Percentiles rank a stretch among this genome's conserved stretches.
Evolutionary conservation across 345 rosid genomes (phyloP).

Genomic region (Aquilaria sinensis): DNA sequence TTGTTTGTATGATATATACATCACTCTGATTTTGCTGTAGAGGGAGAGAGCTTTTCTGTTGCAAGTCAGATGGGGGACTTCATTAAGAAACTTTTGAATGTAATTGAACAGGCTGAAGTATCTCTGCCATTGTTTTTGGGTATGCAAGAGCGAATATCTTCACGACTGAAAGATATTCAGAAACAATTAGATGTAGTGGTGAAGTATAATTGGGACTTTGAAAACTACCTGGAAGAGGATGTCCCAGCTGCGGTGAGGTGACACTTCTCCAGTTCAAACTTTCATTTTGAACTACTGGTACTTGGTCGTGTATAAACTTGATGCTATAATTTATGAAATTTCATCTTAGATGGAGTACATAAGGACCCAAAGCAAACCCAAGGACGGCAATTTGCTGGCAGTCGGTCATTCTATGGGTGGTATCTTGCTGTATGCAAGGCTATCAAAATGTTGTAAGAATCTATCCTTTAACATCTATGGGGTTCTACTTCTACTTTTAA

Average conservation of each 20-base stretch:
- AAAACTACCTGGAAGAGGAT: conserved; percentile 77
- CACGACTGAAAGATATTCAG: conserved; percentile 40
- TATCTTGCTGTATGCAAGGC: conserved; percentile 76
- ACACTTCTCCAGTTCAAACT: conserved; percentile 20
- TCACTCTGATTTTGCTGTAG: conserved; percentile 9
- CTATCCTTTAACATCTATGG: neutral
- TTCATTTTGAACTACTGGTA: too few relatives aligned
- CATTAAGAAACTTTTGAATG: neutral
- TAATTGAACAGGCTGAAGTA: conserved; percentile 23
- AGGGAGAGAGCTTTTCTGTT: neutral
- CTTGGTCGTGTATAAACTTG: neutral
- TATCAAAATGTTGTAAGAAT: conserved; percentile 55
- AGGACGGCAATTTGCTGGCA: conserved; percentile 70
- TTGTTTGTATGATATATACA: neutral
- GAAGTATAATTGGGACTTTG: conserved; percentile 87
- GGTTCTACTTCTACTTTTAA: neutral
- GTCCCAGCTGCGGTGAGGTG: conserved; percentile 91
- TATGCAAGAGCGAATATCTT: conserved; percentile 33
- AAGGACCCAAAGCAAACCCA: conserved; percentile 45
- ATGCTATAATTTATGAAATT: neutral
- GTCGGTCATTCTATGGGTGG: conserved; percentile 99
- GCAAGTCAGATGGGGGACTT: neutral
- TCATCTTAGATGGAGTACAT: conserved; percentile 75
- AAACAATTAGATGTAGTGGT: conserved; percentile 49
- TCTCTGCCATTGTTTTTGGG: conserved; percentile 20